Base-by-base conservation (phyloP, 73 alveolate genomes). In the Stentor roeselii region DNA sequence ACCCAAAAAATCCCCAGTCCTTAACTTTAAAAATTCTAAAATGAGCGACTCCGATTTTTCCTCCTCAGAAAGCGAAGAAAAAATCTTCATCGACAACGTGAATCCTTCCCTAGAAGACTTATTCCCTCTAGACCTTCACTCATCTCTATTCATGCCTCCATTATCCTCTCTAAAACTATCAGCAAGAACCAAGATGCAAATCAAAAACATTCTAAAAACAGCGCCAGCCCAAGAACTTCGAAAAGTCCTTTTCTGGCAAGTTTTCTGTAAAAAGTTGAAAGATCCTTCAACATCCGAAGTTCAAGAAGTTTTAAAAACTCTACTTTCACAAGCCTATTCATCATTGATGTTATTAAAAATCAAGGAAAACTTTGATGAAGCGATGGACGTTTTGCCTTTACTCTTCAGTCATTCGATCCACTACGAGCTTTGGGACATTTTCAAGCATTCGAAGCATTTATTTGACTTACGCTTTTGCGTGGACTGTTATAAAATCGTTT, bases 11-110 rank as follows among this genome's bases (percentile, higher is more conserved):
- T n/a, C n/a, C n/a, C n/a, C n/a, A n/a, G n/a, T n/a, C n/a, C n/a
- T n/a, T n/a, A n/a, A n/a, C n/a, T n/a, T n/a, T 50, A 21, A 50
- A 21, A 50, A 50, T 50, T 21, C 21, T 11, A 50, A 50, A 50
- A 50, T 50, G 67, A 50, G 67, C 21, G 80, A 32, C 80, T 67
- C 80, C 11, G 80, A 67, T 1, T 21, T 67, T 40, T 67, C 80
- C 34, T 67, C 80, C 34, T 67, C 80, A 67, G 80, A 67, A 11
- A 67, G 80, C 34, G 80, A 67, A 67, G 80, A 67, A 32, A 21
- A 67, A 32, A 21, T 67, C 2, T 32, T 30, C 11, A 67, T 67
- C 34, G 80, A 67, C n/a, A 32, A 67, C 34, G 41, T 67, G 2
- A 21, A 67, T n/a, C 80, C 80, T 30, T 27, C 80, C 41, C 37